Base-by-base conservation (phyloP, 176 grass and related monocot species). In the Ensete glaucum region DNA sequence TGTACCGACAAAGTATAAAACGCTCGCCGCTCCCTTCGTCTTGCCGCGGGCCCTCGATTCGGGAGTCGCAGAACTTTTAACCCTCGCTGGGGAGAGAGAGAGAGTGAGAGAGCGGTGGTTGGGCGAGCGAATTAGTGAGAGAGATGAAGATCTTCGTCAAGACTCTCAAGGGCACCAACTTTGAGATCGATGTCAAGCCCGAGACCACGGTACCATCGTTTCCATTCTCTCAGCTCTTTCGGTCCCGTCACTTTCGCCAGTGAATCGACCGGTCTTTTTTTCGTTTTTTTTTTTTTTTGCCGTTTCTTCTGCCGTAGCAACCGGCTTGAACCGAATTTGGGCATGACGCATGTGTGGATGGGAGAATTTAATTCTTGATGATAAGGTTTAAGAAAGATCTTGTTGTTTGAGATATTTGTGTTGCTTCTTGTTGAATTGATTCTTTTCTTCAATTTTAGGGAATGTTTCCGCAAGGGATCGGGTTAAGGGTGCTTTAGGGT, bases 181-280 rank as follows among this genome's bases (percentile, higher is more conserved):
- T 67, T 14, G 26, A 67, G 64, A 67, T 67, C 26, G 64, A 67
- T 67, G 64, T 67, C 13, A 67, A 17, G 64, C 64, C 26, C 25
- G 64, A 67, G 64, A 4, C 15, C 13, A 96, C 87, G 86, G 92
- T 96, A 80, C 5, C 65, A 17, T 67, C 64, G 11, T 12, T 15
- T 7, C 64, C 34, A 6, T 29, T 12, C 26, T 67, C 67, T 76
- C 24, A 2, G 49, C 56, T 56, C 65, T 49, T 76, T 73, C 80
- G 79, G 86, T 88, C 81, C 77, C n/a, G 1, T 60, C 26, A 6
- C 14, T 79, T 79, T 27, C 7, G 29, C 26, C 64, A 12, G n/a
- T 25, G 64, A 67, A 34, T 79, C 50, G 43, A 55, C 64, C 27
- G 9, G 54, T 21, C 50, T 60, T 10, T 58, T 24, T 50, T 74